Conservation (phyloP, 768 basidiomycete genomes). For the Mycena chlorophos region DNA sequence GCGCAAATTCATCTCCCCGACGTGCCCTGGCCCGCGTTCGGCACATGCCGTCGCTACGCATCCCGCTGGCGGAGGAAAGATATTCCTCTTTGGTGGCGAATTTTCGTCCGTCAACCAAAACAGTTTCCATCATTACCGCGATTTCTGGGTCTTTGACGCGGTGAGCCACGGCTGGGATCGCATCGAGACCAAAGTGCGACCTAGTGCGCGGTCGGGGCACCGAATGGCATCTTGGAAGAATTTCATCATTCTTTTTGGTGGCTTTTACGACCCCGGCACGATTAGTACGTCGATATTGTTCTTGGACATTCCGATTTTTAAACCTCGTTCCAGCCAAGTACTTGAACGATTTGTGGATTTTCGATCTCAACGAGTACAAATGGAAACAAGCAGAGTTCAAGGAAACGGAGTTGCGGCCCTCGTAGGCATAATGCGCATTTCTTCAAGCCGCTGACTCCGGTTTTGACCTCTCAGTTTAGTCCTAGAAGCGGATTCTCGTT, state of each 20-base stretch:
- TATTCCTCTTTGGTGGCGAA: conserved; percentile 86
- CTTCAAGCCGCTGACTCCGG: background rate
- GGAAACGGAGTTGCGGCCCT: conserved; percentile 70
- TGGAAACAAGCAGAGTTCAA: conserved; percentile 80
- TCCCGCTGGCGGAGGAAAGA: conserved; percentile 79
- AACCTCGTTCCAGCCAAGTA: conserved; percentile 59
- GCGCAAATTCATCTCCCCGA: conserved; percentile 81
- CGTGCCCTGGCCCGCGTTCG: conserved; percentile 83
- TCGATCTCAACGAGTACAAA: conserved; percentile 82
- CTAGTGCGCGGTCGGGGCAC: conserved; percentile 81
- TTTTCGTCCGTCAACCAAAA: conserved; percentile 84
- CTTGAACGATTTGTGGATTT: conserved; percentile 81
- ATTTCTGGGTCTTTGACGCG: conserved; percentile 88
- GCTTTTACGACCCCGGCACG: conserved; percentile 86
- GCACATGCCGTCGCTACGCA: conserved; percentile 81
- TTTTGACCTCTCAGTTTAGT: conserved; percentile 34
- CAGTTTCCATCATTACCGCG: conserved; percentile 80
- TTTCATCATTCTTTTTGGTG: conserved; percentile 82
- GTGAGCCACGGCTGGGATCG: conserved; percentile 80
- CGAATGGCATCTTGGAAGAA: conserved; percentile 92
- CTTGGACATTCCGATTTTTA: background rate
- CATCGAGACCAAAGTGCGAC: conserved; percentile 81
- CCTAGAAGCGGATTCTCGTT: conserved; percentile 86
- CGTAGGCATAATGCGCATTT: conserved; percentile 44
- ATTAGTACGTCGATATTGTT: conserved; percentile 51